Conservation (phyloP, 305 asterid genomes). For the Striga hermonthica region DNA sequence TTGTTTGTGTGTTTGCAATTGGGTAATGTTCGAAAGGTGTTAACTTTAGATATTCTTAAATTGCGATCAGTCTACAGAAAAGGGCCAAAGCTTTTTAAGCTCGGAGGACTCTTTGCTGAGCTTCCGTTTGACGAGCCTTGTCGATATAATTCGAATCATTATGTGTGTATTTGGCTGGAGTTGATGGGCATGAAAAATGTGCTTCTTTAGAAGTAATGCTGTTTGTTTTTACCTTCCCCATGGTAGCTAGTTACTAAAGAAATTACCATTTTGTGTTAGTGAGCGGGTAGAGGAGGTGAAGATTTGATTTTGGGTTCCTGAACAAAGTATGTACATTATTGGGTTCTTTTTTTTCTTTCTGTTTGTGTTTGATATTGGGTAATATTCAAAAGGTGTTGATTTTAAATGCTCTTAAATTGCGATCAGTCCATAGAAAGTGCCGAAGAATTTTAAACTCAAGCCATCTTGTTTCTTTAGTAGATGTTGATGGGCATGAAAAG, state of each 20-base stretch:
- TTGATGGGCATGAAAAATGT: neutral
- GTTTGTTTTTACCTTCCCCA: neutral
- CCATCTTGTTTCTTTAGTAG: too few relatives aligned
- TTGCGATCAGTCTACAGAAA: constrained; percentile 14
- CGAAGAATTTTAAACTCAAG: constrained; percentile 22
- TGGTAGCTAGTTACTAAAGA: constrained; percentile 12
- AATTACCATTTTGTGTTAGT: neutral
- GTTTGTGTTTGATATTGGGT: constrained; percentile 5
- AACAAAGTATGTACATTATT: neutral
- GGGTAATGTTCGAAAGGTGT: neutral
- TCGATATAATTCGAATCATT: constrained; percentile 8
- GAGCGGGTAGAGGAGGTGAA: too few relatives aligned
- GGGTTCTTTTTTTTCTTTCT: constrained; percentile 6
- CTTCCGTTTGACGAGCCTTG: neutral
- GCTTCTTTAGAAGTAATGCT: neutral
- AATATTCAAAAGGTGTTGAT: neutral
- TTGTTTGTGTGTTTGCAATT: constrained; percentile 13
- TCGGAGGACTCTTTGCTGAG: constrained; percentile 13
- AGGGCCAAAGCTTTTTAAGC: constrained; percentile 23
- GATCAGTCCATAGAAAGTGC: constrained; percentile 14
- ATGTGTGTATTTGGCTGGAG: too few relatives aligned
- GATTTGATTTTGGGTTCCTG: too few relatives aligned
- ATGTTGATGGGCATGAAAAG: neutral
- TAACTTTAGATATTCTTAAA: constrained; percentile 7
- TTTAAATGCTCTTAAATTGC: constrained; percentile 21